These are phyloP conservation scores for Paraglomus brasilianum DNA, from an alignment of 192 early-diverging fungal genomes.

Conservation along the genomic window DNA sequence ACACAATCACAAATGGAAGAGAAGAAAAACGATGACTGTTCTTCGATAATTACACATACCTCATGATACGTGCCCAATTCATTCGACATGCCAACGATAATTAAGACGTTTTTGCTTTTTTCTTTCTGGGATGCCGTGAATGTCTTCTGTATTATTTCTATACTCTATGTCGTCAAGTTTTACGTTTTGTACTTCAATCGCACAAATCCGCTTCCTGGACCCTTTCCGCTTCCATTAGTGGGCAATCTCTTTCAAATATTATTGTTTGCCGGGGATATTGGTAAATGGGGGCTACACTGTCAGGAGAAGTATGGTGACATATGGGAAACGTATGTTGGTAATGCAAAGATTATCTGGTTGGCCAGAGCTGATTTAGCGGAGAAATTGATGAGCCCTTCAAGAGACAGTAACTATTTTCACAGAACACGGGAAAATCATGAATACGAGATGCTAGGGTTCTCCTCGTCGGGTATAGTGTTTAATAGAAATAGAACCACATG, in stretches of 20 bases:
- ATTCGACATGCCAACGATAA: too few relatives aligned
- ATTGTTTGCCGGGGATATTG: neutral
- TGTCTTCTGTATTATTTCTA: too few relatives aligned
- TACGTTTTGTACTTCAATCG: constrained; percentile 4
- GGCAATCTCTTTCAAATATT: constrained; percentile 1
- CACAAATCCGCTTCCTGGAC: neutral
- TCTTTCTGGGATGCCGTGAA: too few relatives aligned
- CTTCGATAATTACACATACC: too few relatives aligned
- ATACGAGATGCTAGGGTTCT: neutral
- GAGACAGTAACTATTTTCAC: too few relatives aligned
- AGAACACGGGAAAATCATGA: neutral
- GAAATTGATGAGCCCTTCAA: neutral
- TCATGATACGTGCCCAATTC: too few relatives aligned
- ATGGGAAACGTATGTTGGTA: neutral
- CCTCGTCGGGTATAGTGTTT: neutral
- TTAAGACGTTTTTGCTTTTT: too few relatives aligned
- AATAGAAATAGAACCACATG: neutral
- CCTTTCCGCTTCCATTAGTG: constrained; percentile 5
- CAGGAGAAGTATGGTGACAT: neutral
- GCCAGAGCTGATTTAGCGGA: neutral
- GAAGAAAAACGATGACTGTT: too few relatives aligned
- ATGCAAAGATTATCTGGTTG: neutral
- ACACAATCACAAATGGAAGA: too few relatives aligned
- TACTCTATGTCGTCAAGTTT: neutral
- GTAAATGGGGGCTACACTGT: neutral